Percentiles rank a stretch among this genome's conserved stretches.
Evolutionary conservation across 495 filamentous ascomycete species (phyloP).

Genomic region (Beverwykella pulmonaria): DNA sequence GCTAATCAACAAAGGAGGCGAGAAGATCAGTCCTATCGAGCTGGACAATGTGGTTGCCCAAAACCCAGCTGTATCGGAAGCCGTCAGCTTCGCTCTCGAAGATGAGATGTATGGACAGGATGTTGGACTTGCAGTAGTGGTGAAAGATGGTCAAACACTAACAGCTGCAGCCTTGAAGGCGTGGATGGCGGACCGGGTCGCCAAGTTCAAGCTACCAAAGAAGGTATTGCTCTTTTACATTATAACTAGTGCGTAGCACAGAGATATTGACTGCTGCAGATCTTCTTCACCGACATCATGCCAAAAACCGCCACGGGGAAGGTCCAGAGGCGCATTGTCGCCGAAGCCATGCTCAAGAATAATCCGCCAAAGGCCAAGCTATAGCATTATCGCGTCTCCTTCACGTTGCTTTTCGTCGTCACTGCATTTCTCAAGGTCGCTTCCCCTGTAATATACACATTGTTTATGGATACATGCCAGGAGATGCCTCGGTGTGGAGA

Average conservation of each 20-base stretch:
- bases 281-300: slow-evolving; percentile 78
- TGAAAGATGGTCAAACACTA: slow-evolving; percentile 62
- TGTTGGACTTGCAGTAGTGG: slow-evolving; percentile 72
- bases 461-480: neutral
- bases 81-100: slow-evolving; percentile 76
- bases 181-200: slow-evolving; percentile 68
- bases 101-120: slow-evolving; percentile 82
- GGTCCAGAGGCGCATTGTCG: slow-evolving; percentile 78
- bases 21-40: slow-evolving; percentile 68
- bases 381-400: slow-evolving; percentile 12
- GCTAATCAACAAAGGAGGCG: slow-evolving; percentile 50
- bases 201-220: slow-evolving; percentile 85
- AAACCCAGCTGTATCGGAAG: slow-evolving; percentile 71
- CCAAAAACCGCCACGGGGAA: slow-evolving; percentile 92
- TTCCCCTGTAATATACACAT: neutral
- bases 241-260: neutral
- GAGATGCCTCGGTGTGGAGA: neutral
- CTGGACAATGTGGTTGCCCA: slow-evolving; percentile 74
- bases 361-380: slow-evolving; percentile 43
- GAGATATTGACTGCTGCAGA: slow-evolving; percentile 46
- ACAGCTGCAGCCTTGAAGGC: slow-evolving; percentile 60
- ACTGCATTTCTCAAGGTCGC: neutral
- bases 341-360: slow-evolving; percentile 71
- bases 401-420: neutral
- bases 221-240: slow-evolving; percentile 54